Conservation (phyloP, 306 rosid species). For the cucumber (Cucumis sativus) region Cucumber_9930_V3 NC_026660.2:29794001-29794500, state of each 20-base stretch:
- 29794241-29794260: slow-evolving; percentile 41
- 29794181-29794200: slow-evolving; percentile 75
- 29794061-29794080: slow-evolving; percentile 56
- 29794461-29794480: background rate
- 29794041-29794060: slow-evolving; percentile 61
- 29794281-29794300: slow-evolving; percentile 34
- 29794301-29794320: slow-evolving; percentile 23
- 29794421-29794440: background rate
- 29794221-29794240: slow-evolving; percentile 2
- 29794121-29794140: slow-evolving; percentile 97
- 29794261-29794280: slow-evolving; percentile 86
- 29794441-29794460: background rate
- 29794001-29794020: slow-evolving; percentile 73
- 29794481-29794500: background rate
- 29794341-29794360: background rate
- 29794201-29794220: slow-evolving; percentile 69
- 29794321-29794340: background rate
- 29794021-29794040: slow-evolving; percentile 42
- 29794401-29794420: background rate
- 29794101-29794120: slow-evolving; percentile 95
- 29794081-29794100: slow-evolving; percentile 85
- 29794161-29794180: slow-evolving; percentile 86
- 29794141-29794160: slow-evolving; percentile 99
- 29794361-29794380: slow-evolving; percentile 4
- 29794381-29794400: slow-evolving; percentile 3